phyloP scores from a whole-genome alignment of 2,329 filamentous ascomycete species.

The Diaporthe sp. region DNA sequence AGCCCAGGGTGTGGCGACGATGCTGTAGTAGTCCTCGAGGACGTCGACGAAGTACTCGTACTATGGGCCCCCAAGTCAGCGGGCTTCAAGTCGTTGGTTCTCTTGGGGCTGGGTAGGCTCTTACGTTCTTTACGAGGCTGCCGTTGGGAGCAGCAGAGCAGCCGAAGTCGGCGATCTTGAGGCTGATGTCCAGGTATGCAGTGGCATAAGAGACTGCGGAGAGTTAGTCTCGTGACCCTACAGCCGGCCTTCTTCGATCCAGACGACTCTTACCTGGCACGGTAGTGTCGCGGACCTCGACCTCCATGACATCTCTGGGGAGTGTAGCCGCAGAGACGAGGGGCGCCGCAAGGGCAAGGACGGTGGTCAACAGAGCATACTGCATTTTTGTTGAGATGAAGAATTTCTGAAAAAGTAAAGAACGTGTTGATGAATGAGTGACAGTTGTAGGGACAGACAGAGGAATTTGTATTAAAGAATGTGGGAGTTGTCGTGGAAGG shows the following conservation, averaged over 20 bases:
- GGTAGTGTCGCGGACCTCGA: constrained; percentile 14
- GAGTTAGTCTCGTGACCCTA: not conserved
- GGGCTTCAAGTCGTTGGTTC: not conserved
- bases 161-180: constrained; percentile 33
- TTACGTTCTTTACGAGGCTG: constrained; percentile 16
- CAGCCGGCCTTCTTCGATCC: not conserved
- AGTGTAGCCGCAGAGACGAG: constrained; percentile 12
- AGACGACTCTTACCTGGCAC: not conserved
- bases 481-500: not conserved
- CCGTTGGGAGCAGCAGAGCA: constrained; percentile 8
- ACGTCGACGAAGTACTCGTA: constrained; percentile 35
- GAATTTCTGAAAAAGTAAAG: not conserved
- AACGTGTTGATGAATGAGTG: constrained; percentile 5
- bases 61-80: not conserved
- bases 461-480: not conserved
- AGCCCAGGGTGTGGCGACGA: constrained; percentile 32
- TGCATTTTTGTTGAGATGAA: constrained; percentile 3
- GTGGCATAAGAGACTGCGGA: constrained; percentile 21
- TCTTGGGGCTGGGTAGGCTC: not conserved
- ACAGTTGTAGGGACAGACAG: not conserved
- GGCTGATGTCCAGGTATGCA: constrained; percentile 20
- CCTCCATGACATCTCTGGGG: not conserved
- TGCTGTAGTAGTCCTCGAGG: constrained; percentile 23
- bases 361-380: not conserved
- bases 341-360: constrained; percentile 18